These are phyloP conservation scores for Cryptococcus sp. DNA, from an alignment of 1,284 basidiomycete species.

Conservation along the genomic window DNA sequence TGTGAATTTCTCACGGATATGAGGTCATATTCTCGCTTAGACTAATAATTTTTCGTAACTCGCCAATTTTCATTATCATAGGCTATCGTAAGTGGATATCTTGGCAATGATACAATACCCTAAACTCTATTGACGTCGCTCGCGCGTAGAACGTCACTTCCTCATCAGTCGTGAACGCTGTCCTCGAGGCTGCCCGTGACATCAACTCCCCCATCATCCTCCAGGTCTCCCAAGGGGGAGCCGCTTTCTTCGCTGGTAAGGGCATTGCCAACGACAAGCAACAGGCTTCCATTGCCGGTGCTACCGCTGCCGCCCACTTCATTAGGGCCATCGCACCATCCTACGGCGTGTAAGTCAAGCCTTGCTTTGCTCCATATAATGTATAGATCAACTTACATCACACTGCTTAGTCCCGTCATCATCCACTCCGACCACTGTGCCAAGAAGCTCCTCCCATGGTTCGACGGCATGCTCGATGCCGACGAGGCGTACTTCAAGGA, in stretches of 20 bases:
- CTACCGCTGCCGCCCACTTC: slow-evolving; percentile 90
- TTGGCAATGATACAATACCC: background rate
- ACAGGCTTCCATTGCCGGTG: slow-evolving; percentile 92
- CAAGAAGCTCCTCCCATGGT: slow-evolving; percentile 97
- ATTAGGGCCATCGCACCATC: slow-evolving; percentile 83
- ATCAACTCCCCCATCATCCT: slow-evolving; percentile 97
- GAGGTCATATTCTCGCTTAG: no score
- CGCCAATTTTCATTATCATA: slow-evolving; percentile 1
- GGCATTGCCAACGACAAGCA: slow-evolving; percentile 88
- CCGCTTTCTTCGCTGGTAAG: slow-evolving; percentile 96
- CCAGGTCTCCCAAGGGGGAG: slow-evolving; percentile 96
- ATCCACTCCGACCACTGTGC: slow-evolving; percentile 99
- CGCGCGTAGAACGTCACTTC: slow-evolving; percentile 70
- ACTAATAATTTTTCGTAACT: background rate
- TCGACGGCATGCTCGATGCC: slow-evolving; percentile 97
- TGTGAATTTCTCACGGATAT: slow-evolving; percentile 2
- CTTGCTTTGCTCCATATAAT: background rate
- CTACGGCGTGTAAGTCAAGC: slow-evolving; percentile 76
- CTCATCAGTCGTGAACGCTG: slow-evolving; percentile 81
- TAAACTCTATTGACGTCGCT: background rate
- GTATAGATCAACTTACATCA: background rate
- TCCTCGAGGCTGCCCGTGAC: slow-evolving; percentile 84
- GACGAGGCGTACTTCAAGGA: slow-evolving; percentile 91
- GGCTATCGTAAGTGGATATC: slow-evolving; percentile 3
- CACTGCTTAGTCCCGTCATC: slow-evolving; percentile 74